phyloP scores from a whole-genome alignment of 2,329 filamentous ascomycete genomes.

The Leptographium flavum region DNA sequence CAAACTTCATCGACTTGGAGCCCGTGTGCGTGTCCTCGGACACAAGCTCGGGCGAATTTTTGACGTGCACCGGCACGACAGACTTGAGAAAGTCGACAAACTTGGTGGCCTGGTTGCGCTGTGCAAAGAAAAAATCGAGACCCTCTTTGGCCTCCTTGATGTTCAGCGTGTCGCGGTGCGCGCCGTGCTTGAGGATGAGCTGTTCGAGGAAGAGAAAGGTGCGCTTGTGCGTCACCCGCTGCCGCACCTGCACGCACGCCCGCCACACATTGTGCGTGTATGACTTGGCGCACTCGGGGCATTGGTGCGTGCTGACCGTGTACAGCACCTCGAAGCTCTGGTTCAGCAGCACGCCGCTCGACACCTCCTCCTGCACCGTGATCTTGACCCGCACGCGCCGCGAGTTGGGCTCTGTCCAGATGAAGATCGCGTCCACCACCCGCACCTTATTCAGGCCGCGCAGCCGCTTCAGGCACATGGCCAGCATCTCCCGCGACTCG shows the following conservation, averaged over 20 bases:
- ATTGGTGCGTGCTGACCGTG: slow-evolving; percentile 82
- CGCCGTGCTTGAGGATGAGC: slow-evolving; percentile 85
- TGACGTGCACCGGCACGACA: slow-evolving; percentile 49
- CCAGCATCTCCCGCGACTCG: slow-evolving; percentile 85
- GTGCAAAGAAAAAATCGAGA: slow-evolving; percentile 88
- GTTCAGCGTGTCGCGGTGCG: slow-evolving; percentile 81
- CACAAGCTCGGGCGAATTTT: slow-evolving; percentile 53
- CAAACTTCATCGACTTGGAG: slow-evolving; percentile 87
- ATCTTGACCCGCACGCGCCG: slow-evolving; percentile 86
- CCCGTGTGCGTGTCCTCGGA: slow-evolving; percentile 86
- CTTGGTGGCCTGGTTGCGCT: slow-evolving; percentile 75
- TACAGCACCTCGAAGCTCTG: slow-evolving; percentile 94
- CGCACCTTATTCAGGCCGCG: slow-evolving; percentile 76
- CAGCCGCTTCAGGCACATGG: slow-evolving; percentile 79
- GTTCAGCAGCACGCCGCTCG: slow-evolving; percentile 58
- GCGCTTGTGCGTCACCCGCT: slow-evolving; percentile 87
- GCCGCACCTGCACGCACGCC: slow-evolving; percentile 83
- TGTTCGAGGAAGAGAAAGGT: slow-evolving; percentile 64
- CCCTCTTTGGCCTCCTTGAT: slow-evolving; percentile 96
- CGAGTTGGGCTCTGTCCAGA: slow-evolving; percentile 98
- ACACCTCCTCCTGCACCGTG: slow-evolving; percentile 64
- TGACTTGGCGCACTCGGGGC: slow-evolving; percentile 86
- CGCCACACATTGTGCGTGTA: slow-evolving; percentile 74
- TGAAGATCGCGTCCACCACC: slow-evolving; percentile 89
- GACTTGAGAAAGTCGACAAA: slow-evolving; percentile 67